phyloP scores from a whole-genome alignment of 441 rosid species.

The Adansonia rubrostipa region DNA sequence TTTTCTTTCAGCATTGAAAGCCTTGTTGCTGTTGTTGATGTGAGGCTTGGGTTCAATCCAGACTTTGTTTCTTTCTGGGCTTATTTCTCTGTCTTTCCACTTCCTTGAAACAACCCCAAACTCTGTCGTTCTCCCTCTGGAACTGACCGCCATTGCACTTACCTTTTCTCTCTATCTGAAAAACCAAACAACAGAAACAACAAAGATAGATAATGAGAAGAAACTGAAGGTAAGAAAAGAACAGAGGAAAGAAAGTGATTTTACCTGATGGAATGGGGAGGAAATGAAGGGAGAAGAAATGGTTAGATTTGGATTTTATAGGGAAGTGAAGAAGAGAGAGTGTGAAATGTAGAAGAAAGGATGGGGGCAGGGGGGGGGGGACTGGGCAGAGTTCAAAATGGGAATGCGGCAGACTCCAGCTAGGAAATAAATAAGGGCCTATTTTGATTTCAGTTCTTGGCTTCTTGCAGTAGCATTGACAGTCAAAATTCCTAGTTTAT shows the following conservation, averaged over 20 bases:
- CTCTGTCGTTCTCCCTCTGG: constrained; percentile 27
- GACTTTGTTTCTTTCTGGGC: constrained; percentile 69
- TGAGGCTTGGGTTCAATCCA: constrained; percentile 54
- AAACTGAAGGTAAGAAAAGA: background rate
- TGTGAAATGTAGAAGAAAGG: background rate
- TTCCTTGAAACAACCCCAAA: constrained; percentile 52
- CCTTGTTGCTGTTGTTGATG: constrained; percentile 2
- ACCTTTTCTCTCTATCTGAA: constrained; percentile 1
- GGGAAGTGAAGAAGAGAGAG: constrained; percentile 20
- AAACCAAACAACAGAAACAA: constrained; percentile 25
- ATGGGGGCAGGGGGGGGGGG: background rate
- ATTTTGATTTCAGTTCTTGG: constrained; percentile 33
- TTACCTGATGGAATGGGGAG: constrained; percentile 3
- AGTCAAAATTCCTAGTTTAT: constrained; percentile 9
- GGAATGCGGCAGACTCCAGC: constrained; percentile 77
- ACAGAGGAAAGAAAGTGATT: constrained; percentile 19
- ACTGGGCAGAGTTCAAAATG: constrained; percentile 43
- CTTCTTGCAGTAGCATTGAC: background rate
- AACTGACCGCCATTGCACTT: constrained; percentile 41
- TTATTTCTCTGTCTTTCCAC: constrained; percentile 54
- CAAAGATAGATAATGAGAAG: background rate
- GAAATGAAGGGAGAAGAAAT: constrained; percentile 36
- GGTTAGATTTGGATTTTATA: constrained; percentile 40
- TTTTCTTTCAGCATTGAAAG: constrained; percentile 34
- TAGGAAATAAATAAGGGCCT: constrained; percentile 46